phyloP scores from a whole-genome alignment of 2,329 filamentous ascomycete species.

The Aspergillus sp. region DNA sequence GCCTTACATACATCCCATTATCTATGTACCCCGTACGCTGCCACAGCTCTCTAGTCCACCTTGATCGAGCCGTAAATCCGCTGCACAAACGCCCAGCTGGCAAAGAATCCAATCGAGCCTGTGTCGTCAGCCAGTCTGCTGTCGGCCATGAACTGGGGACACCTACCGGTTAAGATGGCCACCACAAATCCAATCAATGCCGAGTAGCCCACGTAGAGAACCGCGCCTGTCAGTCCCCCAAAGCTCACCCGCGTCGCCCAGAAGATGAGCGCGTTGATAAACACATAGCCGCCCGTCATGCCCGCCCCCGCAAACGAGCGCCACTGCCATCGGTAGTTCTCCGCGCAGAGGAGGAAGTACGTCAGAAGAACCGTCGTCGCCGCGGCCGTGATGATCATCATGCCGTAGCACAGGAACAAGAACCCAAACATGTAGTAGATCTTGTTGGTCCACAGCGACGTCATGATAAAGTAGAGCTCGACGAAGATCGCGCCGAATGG shows the following conservation, averaged over 20 bases:
- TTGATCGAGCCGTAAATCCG: conserved; percentile 98
- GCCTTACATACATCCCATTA: too few relatives aligned
- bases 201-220: conserved; percentile 91
- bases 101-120: conserved; percentile 94
- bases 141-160: conserved; percentile 1
- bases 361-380: conserved; percentile 89
- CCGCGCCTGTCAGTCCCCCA: conserved; percentile 71
- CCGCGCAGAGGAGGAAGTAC: conserved; percentile 89
- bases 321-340: conserved; percentile 99
- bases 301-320: conserved; percentile 85
- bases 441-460: conserved; percentile 94
- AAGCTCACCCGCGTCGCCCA: conserved; percentile 83
- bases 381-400: conserved; percentile 93
- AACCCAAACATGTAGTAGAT: conserved; percentile 99
- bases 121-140: conserved; percentile 4
- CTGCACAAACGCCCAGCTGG: conserved; percentile 86
- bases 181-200: conserved; percentile 81
- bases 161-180: conserved; percentile 80
- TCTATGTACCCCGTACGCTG: too few relatives aligned
- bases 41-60: conserved; percentile 72
- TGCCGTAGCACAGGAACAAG: conserved; percentile 90
- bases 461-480: conserved; percentile 99
- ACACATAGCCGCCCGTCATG: conserved; percentile 84
- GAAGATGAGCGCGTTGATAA: conserved; percentile 82
- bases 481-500: conserved; percentile 97